Evolutionary conservation across 192 early-diverging fungal genomes (phyloP), one percentile per base, ranked within the genome.

Genomic region (Coemansia furcata): DNA sequence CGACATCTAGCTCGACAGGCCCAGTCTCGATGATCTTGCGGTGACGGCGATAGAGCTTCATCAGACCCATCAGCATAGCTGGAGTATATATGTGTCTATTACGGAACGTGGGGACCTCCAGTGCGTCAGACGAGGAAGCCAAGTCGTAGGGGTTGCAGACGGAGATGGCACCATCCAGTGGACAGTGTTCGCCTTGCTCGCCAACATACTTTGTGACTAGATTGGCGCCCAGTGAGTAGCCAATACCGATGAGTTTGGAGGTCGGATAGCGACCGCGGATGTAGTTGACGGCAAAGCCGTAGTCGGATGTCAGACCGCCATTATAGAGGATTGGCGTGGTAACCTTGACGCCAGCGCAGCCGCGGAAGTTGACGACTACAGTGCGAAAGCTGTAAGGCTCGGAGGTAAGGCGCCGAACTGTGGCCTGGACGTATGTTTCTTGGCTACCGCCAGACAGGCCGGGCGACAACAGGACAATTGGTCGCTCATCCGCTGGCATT

Each of bases 181-280:
- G 89, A 62, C 90, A 93, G 15, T 84, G 78, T 26, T 85, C 85
- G 17, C 91, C 90, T 57, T 89, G 87, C 74, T 96, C 92, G n/a
- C 94, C 94, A 21, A 92, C 87, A 46, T 89, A 93, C 84, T 97
- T 99, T 65, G 91, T 89, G 38, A 99, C 62, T 47, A 99, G 87
- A 70, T 99, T 99, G 33, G 94, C 87, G 23, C 97, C 97, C 54
- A 99, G 82, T 42, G 91, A 93, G 75, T 92, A 99, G 6, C 97
- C 97, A 62, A 94, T 79, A 19, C 88, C 93, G 52, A 95, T 77
- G 44, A 96, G 63, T 21, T 90, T 85, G 35, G 91, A 86, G 35
- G 75, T 63, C 2, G 93, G 89, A 52, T 85, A 72, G 33, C 89
- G 82, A 17, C 90, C 50, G 30, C 30, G 69, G 17, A 83, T 62